Conservation (phyloP, 495 filamentous ascomycete species). For the Talaromyces adpressus region DNA sequence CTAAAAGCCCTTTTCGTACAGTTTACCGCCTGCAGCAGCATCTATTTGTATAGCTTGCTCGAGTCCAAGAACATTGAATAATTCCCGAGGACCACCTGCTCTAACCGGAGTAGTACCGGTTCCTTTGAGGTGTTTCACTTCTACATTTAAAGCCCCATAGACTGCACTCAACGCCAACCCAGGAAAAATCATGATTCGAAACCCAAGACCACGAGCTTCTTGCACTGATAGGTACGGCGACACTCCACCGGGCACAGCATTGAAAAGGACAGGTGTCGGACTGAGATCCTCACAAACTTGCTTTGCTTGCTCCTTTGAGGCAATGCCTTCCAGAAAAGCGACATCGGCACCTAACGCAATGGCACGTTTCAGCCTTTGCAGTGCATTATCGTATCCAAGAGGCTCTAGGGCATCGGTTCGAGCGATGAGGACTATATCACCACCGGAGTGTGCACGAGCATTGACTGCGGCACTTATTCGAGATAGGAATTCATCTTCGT, state of each 20-base stretch:
- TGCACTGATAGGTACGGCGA: conserved; percentile 15
- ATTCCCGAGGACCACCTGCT: conserved; percentile 2
- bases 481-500: conserved; percentile 30
- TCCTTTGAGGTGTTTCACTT: conserved; percentile 10
- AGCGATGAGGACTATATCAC: conserved; percentile 53
- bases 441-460: conserved; percentile 26
- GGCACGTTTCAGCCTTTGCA: conserved; percentile 39
- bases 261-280: conserved; percentile 21
- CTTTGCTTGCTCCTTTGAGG: conserved; percentile 16
- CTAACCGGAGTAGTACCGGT: neutral
- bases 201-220: conserved; percentile 20
- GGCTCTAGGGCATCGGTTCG: conserved; percentile 50
- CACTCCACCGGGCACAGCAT: conserved; percentile 20
- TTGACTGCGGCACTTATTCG: conserved; percentile 40
- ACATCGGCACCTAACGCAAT: conserved; percentile 45
- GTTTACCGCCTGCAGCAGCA: conserved; percentile 8
- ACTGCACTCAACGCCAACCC: conserved; percentile 11
- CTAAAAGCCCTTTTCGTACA: conserved; percentile 4
- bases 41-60: conserved; percentile 9
- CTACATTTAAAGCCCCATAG: conserved; percentile 3
- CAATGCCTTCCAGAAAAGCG: conserved; percentile 50
- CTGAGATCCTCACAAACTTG: conserved; percentile 15
- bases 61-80: conserved; percentile 13
- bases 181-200: conserved; percentile 20
- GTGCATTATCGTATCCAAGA: conserved; percentile 45